Conservation (phyloP, 495 filamentous ascomycete genomes). For the Neurospora sp. region DNA sequence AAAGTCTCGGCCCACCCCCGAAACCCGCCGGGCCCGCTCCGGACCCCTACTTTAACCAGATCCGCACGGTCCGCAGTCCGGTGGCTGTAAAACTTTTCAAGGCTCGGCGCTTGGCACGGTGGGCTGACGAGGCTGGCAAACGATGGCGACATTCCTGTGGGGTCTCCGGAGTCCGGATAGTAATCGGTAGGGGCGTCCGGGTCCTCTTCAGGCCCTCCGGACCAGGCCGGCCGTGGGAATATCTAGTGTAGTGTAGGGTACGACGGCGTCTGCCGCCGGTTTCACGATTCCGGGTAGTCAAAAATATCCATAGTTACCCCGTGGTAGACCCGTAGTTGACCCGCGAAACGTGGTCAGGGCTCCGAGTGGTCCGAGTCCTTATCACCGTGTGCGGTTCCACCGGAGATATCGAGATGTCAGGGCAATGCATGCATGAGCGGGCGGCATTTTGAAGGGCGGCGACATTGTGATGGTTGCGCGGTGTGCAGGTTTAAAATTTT, state of each 20-base stretch:
- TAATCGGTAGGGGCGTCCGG: neutral
- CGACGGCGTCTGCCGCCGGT: neutral
- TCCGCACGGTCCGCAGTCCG: neutral
- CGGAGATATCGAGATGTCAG: neutral
- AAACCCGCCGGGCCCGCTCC: neutral
- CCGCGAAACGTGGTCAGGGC: neutral
- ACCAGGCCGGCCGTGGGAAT: neutral
- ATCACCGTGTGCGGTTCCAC: neutral
- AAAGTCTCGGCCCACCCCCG: neutral
- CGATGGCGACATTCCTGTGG: neutral
- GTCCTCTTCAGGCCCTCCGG: neutral
- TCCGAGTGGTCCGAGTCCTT: neutral
- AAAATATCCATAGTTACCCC: neutral
- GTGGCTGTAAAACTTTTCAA: neutral
- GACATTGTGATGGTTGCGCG: neutral
- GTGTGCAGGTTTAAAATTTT: neutral
- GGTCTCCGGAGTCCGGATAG: neutral
- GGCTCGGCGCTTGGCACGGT: neutral
- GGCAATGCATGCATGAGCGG: neutral
- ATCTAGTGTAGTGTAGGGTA: neutral
- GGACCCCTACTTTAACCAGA: neutral
- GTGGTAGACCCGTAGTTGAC: neutral
- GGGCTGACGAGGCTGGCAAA: neutral
- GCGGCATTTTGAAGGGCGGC: neutral
- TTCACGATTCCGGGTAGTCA: neutral